Conservation (phyloP, 2,329 filamentous ascomycete species). For the Aspergillus sergii region DNA sequence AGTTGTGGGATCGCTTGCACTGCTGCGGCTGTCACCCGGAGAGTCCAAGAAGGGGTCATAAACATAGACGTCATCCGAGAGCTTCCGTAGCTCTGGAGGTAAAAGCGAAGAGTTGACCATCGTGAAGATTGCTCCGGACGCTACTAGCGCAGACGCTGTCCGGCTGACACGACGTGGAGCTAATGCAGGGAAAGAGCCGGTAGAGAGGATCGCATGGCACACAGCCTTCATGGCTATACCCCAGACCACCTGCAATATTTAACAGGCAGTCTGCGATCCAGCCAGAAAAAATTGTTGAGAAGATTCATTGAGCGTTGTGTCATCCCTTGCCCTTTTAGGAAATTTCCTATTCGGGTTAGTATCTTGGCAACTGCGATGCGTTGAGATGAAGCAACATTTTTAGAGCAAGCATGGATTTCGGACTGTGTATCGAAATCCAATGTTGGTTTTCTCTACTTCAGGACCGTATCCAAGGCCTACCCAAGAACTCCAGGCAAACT, state of each 20-base stretch:
- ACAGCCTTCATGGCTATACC: neutral
- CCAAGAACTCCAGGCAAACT: neutral
- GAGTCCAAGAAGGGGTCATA: neutral
- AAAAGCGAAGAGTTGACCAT: neutral
- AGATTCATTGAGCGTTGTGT: neutral
- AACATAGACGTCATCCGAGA: conserved; percentile 5
- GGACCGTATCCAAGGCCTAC: neutral
- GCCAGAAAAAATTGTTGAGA: neutral
- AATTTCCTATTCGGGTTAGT: conserved; percentile 1
- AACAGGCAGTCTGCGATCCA: neutral
- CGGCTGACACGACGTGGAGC: neutral
- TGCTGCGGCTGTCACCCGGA: neutral
- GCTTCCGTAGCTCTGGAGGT: neutral
- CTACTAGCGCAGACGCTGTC: neutral
- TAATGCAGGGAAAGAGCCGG: no score
- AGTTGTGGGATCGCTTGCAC: neutral
- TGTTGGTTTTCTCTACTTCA: no score
- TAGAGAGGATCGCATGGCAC: no score
- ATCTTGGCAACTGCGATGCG: no score
- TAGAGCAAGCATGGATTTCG: neutral
- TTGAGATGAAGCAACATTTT: neutral
- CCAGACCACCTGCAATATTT: neutral
- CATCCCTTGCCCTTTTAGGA: neutral
- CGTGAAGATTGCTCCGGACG: neutral
- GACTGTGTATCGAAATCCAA: neutral